Base-by-base conservation (phyloP, 768 basidiomycete species). In the Boletus edulis region DNA sequence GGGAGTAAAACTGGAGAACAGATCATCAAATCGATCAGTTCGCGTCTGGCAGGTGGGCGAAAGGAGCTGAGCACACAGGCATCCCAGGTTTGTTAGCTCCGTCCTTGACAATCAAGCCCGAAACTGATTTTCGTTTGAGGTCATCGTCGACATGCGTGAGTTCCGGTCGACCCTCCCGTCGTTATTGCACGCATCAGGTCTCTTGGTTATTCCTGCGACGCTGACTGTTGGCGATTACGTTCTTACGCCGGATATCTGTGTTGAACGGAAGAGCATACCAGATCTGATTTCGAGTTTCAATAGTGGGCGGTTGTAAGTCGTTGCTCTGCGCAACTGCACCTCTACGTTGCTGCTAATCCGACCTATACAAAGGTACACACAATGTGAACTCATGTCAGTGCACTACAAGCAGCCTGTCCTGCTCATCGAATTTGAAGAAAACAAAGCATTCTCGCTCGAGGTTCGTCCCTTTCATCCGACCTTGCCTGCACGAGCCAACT, bases 171-270 rank as follows among this genome's bases (percentile, higher is more conserved):
- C 93, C 0, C 73, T 99, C 11, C 97, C 95, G 0, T 94, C 91
- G 0, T 70, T 99, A 5, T 76, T 98, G 9, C 94, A 98, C 64
- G 93, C 91, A 0, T 81, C 91, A 0, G 80, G 81, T 42, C 72
- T 96, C 40, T 74, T 87, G 34, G 84, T 98, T 40, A 77, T 94
- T n/a, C 96, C 97, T 0, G 88, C 89, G 1, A 98, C 95, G 0
- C 75, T 99, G 57, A 93, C 90, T 0, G 89, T 98, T 3, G 97
- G 97, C 3, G 97, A 99, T 71, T 99, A 99, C 65, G 89, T 99
- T 51, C 73, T 98, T 44, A 89, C 91, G 1, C 97, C 96, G 0
- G 92, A 96, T 56, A 95, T 98, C 58, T 95, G 92, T 58, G 89
- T 99, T 3, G 97, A 99, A 72, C 78, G 96, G 53, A 99, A 99